Evolutionary conservation across 306 rosid genomes (phyloP).

Genomic region (Cyclanthera cordifolia): DNA sequence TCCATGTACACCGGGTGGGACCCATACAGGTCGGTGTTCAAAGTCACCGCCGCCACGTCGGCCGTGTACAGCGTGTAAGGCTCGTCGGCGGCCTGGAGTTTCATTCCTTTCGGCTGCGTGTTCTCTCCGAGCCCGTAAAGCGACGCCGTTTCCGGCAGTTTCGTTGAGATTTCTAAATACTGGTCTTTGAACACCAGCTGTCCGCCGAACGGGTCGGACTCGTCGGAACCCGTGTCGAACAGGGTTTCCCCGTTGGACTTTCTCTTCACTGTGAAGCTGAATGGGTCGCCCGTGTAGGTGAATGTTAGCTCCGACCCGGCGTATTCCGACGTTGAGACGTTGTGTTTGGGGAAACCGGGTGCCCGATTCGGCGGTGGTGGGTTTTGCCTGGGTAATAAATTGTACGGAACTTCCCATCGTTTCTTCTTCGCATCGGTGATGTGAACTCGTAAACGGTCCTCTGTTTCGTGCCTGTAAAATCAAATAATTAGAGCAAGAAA

Average conservation of each 20-base stretch:
- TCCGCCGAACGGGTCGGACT: conserved; percentile 40
- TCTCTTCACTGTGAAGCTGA: conserved; percentile 58
- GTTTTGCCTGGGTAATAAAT: conserved; percentile 55
- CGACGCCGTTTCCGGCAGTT: conserved; percentile 61
- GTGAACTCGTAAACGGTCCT: conserved; percentile 66
- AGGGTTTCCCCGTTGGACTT: conserved; percentile 63
- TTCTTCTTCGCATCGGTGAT: conserved; percentile 64
- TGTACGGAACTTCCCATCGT: conserved; percentile 90
- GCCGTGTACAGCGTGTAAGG: conserved; percentile 76
- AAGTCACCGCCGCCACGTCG: conserved; percentile 68
- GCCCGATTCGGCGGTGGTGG: conserved; percentile 43
- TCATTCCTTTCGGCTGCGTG: conserved; percentile 85
- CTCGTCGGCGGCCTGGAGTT: conserved; percentile 56
- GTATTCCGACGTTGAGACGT: conserved; percentile 35
- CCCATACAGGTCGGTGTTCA: conserved; percentile 82
- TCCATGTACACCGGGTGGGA: conserved; percentile 90
- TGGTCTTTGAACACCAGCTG: conserved; percentile 83
- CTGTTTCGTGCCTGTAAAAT: conserved; percentile 52
- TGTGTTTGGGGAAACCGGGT: conserved; percentile 27
- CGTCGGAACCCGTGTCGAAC: conserved; percentile 41
- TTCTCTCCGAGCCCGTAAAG: conserved; percentile 85
- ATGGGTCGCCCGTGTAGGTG: conserved; percentile 60
- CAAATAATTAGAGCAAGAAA: background rate
- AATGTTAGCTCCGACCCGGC: conserved; percentile 52
- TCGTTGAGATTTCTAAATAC: conserved; percentile 78